A percentile compares a stretch with the other conserved stretches of the same genome.
phyloP scores from a whole-genome alignment of 2,329 filamentous ascomycete genomes.

The Aspergillus novoparasiticus region DNA sequence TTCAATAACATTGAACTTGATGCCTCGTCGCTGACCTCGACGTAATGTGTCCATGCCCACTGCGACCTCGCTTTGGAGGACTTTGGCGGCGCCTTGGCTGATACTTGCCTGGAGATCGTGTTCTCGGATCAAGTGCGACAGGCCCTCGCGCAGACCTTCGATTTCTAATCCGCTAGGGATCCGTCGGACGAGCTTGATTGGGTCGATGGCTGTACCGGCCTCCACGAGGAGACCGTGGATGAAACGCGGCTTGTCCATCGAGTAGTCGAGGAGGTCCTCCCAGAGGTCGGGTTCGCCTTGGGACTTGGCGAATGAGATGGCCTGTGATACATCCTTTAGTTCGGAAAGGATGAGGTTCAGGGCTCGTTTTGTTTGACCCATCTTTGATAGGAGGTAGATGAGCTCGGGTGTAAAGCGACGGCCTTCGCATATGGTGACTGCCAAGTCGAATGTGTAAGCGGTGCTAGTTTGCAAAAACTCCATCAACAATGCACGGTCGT shows the following conservation, averaged over 20 bases:
- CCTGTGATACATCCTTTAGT: conserved; percentile 86
- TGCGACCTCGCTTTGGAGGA: conserved; percentile 84
- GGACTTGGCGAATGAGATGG: conserved; percentile 91
- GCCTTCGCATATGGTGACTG: conserved; percentile 74
- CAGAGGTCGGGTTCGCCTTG: conserved; percentile 91
- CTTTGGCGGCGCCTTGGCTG: conserved; percentile 82
- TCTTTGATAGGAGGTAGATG: conserved; percentile 95
- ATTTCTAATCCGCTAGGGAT: conserved; percentile 95
- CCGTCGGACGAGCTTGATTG: conserved; percentile 82
- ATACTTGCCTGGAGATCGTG: conserved; percentile 95
- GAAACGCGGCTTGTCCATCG: conserved; percentile 96
- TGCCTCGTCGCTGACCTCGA: conserved; percentile 76
- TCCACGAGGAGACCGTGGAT: conserved; percentile 90
- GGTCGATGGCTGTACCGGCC: conserved; percentile 90
- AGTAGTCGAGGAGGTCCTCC: conserved; percentile 92
- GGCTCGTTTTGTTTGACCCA: conserved; percentile 88
- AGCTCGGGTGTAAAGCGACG: conserved; percentile 84
- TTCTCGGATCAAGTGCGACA: conserved; percentile 89
- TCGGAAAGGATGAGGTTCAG: conserved; percentile 91
- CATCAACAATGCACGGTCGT: conserved; percentile 79
- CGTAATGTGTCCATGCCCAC: conserved; percentile 79
- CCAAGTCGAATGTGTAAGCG: conserved; percentile 79
- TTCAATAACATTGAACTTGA: conserved; percentile 78
- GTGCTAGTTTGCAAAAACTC: conserved; percentile 83
- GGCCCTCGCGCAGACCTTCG: conserved; percentile 81